Base-by-base conservation (phyloP, 805 yeast species). In the Spencermartinsiella europaea region DNA sequence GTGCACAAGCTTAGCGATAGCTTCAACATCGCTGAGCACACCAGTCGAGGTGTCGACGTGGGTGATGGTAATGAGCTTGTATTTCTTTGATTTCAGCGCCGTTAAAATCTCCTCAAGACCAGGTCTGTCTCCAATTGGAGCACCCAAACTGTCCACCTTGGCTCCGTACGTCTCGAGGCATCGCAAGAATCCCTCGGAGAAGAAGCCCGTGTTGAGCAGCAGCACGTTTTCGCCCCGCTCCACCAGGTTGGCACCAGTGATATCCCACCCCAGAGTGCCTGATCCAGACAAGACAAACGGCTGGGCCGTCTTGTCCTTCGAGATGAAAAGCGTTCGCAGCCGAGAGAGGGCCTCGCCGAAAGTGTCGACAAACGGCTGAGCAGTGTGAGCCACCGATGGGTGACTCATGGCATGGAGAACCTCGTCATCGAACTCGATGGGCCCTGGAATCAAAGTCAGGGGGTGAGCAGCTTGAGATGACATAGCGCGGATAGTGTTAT, bases 41-140 rank as follows among this genome's bases (percentile, higher is more conserved):
- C 95, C 95, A 31, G 97, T 88, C 1, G 96, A 88, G 38, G 98
- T 93, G 66, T 93, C 99, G 34, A 93, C 96, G 58, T 91, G 98
- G 36, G 97, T 91, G 59, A 90, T 76, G 40, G 95, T 87, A 57
- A 91, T 74, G 44, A 85, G 75, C 52, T 76, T 64, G 71, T 84
- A 91, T 50, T 70, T 66, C 48, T 73, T 71, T 5, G 65, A 46
- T 48, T 66, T 61, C 63, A 90, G 73, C 47, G 79, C 75, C 8
- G 69, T 62, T 61, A 80, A 83, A 38, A 90, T 69, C 41, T 70
- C 64, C 2, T 66, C 74, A 20, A 79, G 62, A 25, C 83, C 76
- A 16, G 86, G 86, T 31, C 74, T 74, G 48, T 75, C 83, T 47
- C 97, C 98, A 46, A 85, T 72, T 27, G 77, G 76, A 19, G 95